Evolutionary conservation across 495 filamentous ascomycete species (phyloP), one percentile per base, ranked within the genome.

Genomic region (Tuber melanosporum): DNA sequence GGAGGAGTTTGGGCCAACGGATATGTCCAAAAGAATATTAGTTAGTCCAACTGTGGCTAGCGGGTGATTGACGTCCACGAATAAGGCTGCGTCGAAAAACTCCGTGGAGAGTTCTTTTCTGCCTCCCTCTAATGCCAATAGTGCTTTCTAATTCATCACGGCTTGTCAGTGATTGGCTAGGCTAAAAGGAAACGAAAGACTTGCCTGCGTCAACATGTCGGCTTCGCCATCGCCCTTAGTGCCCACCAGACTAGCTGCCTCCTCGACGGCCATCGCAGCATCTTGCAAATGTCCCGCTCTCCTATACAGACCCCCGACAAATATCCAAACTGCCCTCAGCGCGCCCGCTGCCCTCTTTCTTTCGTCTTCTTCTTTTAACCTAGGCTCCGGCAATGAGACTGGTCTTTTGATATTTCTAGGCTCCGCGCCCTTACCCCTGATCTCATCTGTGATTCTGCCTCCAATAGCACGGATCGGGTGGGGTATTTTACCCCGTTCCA

Each of bases 261-360:
- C 95, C 44, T 89, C 87, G 69, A 93, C 90, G 3, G 95, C 93
- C 74, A 90, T 92, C 73, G 87, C 87, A 5, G 93, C 91, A 83
- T 98, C 94, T 17, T 92, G 89, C 52, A 90, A 89, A 84, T 95
- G 89, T 2, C 87, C 89, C n/a, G 95, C 93, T 72, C 93, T 89
- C 41, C 94, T 90, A 82, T 98, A 98, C 75, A 98, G 89, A 0
- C 92, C 91, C 3, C 93, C 91, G 74, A 97, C 94, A 78, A 94
- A 91, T 22, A 97, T 88, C 95, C 95, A 99, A 47, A 97, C 89
- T 75, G 90, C 91, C 22, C 79, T 75, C 22, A 83, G 76, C 26
- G 75, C 79, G 26, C 52, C 74, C 42, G 77, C 70, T 71, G 82
- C 75, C 70, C 77, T 79, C 69, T 79, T 84, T 73, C 73, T 81